A percentile compares a stretch with the other conserved stretches of the same genome.
Conservation (phyloP, 2,329 filamentous ascomycete species). For the Teratosphaeria pseudoeucalypti region DNA sequence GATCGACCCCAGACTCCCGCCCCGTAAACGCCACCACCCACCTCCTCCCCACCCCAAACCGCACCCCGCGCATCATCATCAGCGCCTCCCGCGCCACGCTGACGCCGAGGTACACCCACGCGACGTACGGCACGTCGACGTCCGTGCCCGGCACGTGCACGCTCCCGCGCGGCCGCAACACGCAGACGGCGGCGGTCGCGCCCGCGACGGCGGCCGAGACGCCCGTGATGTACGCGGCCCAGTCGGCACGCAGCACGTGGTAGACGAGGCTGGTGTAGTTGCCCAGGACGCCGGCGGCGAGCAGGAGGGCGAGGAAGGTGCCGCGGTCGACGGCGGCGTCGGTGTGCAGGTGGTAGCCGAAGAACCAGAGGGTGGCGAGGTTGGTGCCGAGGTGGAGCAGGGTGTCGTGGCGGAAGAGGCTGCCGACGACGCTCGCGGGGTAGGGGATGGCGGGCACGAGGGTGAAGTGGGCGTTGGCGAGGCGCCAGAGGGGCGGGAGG, state of each 20-base stretch:
- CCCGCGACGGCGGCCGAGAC: slow-evolving; percentile 57
- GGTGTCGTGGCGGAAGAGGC: slow-evolving; percentile 59
- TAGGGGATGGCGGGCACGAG: slow-evolving; percentile 54
- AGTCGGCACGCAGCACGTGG: slow-evolving; percentile 33
- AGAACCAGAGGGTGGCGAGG: slow-evolving; percentile 54
- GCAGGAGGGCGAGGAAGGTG: slow-evolving; percentile 58
- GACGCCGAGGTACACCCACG: slow-evolving; percentile 30
- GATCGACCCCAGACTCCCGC: slow-evolving; percentile 19
- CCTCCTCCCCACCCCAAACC: not conserved
- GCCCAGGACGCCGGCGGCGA: slow-evolving; percentile 48
- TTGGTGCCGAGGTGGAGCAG: slow-evolving; percentile 53
- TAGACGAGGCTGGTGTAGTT: slow-evolving; percentile 48
- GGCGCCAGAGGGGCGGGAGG: slow-evolving; percentile 52
- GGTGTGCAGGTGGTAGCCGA: slow-evolving; percentile 58
- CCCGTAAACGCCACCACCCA: not conserved
- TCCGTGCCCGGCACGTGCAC: slow-evolving; percentile 15
- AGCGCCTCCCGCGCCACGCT: slow-evolving; percentile 16
- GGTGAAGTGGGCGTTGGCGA: slow-evolving; percentile 60
- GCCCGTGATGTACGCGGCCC: slow-evolving; percentile 48
- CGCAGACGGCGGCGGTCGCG: slow-evolving; percentile 47
- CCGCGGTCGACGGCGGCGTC: slow-evolving; percentile 52
- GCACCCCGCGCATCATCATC: slow-evolving; percentile 13
- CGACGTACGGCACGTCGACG: slow-evolving; percentile 23
- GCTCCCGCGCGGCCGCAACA: slow-evolving; percentile 25
- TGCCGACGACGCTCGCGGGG: slow-evolving; percentile 51